Percentiles rank a stretch among this genome's conserved stretches.
Conservation (phyloP, 2,329 filamentous ascomycete species). For the Monilinia aucupariae region DNA sequence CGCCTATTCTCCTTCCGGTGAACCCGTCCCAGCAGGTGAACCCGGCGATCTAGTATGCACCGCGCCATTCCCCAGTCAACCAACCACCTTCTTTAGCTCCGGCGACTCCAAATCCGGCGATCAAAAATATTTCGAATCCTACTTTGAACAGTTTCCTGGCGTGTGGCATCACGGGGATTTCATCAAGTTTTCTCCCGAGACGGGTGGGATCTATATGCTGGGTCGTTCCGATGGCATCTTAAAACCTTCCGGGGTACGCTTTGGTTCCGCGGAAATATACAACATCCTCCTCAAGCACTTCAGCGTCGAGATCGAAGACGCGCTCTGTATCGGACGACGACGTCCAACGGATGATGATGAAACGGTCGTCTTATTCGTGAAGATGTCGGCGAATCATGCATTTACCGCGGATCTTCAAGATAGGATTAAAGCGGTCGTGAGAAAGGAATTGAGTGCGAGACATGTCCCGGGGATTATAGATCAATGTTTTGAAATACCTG, state of each 20-base stretch:
- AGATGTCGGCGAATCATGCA: constrained; percentile 51
- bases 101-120: constrained; percentile 44
- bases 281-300: constrained; percentile 88
- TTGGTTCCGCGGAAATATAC: constrained; percentile 93
- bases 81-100: constrained; percentile 77
- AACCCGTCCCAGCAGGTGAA: constrained; percentile 47
- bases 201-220: constrained; percentile 81
- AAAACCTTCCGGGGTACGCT: constrained; percentile 86
- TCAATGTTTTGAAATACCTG: constrained; percentile 72
- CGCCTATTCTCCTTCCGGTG: constrained; percentile 49
- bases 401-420: constrained; percentile 54
- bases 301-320: constrained; percentile 70
- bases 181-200: constrained; percentile 62
- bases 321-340: constrained; percentile 78
- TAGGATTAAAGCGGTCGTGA: constrained; percentile 62
- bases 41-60: constrained; percentile 86
- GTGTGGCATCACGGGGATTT: constrained; percentile 97
- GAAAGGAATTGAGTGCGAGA: constrained; percentile 74
- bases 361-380: constrained; percentile 73
- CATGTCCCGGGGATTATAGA: constrained; percentile 85
- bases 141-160: constrained; percentile 75
- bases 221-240: constrained; percentile 88
- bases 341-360: constrained; percentile 37
- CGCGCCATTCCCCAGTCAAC: constrained; percentile 83
- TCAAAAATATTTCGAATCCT: constrained; percentile 73